phyloP scores from a whole-genome alignment of 176 grass and related monocot species.

The Aechmea fasciata region DNA sequence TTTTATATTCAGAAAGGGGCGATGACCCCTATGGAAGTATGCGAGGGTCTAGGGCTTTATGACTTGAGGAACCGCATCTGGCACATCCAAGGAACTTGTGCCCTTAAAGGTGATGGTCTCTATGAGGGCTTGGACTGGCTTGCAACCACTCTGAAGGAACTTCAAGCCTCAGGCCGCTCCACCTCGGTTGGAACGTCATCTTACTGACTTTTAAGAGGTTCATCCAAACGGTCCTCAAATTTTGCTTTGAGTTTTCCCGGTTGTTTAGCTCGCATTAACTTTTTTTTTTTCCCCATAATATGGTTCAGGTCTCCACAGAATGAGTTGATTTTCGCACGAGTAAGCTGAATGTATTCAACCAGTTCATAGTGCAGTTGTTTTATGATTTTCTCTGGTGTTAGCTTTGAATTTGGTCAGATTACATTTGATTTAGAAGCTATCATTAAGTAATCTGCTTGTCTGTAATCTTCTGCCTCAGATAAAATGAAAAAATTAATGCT shows the following conservation, averaged over 20 bases:
- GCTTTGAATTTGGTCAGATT: too few relatives aligned
- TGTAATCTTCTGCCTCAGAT: too few relatives aligned
- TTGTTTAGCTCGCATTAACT: neutral
- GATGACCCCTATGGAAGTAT: slow-evolving; percentile 69
- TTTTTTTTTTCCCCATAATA: too few relatives aligned
- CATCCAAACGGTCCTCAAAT: neutral
- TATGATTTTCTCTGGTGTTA: too few relatives aligned
- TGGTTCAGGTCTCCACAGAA: too few relatives aligned
- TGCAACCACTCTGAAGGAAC: slow-evolving; percentile 48
- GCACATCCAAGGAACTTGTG: slow-evolving; percentile 75
- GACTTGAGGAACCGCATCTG: slow-evolving; percentile 57
- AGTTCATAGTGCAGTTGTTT: too few relatives aligned
- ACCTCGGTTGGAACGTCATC: slow-evolving; percentile 37
- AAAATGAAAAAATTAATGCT: too few relatives aligned
- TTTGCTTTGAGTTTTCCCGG: neutral
- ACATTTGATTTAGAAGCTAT: too few relatives aligned
- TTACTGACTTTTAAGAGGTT: slow-evolving; percentile 26
- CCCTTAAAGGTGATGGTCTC: slow-evolving; percentile 56
- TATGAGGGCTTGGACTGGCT: slow-evolving; percentile 74
- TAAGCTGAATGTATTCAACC: too few relatives aligned
- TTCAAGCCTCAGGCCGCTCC: slow-evolving; percentile 41
- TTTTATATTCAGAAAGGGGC: slow-evolving; percentile 43
- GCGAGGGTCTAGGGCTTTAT: slow-evolving; percentile 59
- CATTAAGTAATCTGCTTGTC: too few relatives aligned
- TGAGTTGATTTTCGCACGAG: too few relatives aligned